A percentile compares a stretch with the other conserved stretches of the same genome.
Conservation (phyloP, 805 yeast genomes). For the Pichia thaimueangensis region DNA sequence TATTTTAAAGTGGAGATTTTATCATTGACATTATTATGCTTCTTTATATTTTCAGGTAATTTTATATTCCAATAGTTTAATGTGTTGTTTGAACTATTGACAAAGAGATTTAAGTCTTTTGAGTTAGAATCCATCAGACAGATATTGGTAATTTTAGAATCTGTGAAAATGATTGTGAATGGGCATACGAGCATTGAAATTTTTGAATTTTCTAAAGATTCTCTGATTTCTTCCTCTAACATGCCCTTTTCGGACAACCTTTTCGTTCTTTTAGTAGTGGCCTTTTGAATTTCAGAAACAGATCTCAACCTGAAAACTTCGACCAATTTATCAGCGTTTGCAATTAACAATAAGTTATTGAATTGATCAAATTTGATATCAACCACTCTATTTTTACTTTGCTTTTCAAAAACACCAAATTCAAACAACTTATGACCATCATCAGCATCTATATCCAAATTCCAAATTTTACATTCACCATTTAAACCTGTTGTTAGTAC, state of each 20-base stretch:
- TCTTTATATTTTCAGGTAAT: conserved; percentile 51
- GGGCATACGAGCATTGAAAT: conserved; percentile 60
- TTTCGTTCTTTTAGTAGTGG: conserved; percentile 68
- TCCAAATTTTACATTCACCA: conserved; percentile 81
- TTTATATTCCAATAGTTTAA: conserved; percentile 60
- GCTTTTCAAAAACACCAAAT: conserved; percentile 65
- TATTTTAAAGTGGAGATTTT: conserved; percentile 41
- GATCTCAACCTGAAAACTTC: conserved; percentile 77
- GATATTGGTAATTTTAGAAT: conserved; percentile 55
- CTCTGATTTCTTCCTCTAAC: conserved; percentile 51
- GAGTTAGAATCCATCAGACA: conserved; percentile 53
- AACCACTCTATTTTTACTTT: conserved; percentile 65
- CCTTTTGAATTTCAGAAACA: conserved; percentile 71
- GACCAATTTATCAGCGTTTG: conserved; percentile 72
- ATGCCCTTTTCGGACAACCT: conserved; percentile 69
- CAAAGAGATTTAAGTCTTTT: conserved; percentile 50
- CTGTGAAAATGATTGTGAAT: conserved; percentile 59
- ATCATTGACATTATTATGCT: conserved; percentile 35
- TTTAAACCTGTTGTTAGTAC: conserved; percentile 73
- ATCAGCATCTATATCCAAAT: conserved; percentile 46
- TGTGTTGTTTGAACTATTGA: conserved; percentile 67
- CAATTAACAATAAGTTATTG: conserved; percentile 55
- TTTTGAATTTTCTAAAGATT: conserved; percentile 40
- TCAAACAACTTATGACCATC: conserved; percentile 39
- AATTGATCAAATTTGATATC: conserved; percentile 45